A percentile compares a stretch with the other conserved stretches of the same genome.
Conservation (phyloP, 129 eudicot genomes). For the Artemisia argyi region DNA sequence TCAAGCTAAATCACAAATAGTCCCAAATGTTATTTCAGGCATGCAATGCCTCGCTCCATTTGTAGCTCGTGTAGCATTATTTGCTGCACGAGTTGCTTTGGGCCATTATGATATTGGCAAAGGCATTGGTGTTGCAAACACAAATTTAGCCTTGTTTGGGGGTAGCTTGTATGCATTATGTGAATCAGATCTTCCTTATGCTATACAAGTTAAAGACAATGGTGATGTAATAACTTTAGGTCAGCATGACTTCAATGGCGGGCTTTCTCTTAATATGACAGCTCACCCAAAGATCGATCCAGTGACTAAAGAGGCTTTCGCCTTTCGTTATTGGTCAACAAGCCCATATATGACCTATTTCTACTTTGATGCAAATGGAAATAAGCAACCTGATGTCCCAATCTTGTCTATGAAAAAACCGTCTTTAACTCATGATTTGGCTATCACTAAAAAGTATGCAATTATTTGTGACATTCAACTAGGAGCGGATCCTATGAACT, state of each 20-base stretch:
- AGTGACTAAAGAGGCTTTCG: constrained; percentile 5
- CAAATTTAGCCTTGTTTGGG: neutral
- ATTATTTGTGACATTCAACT: constrained; percentile 28
- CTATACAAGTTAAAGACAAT: constrained; percentile 2
- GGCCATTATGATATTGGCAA: neutral
- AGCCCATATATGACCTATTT: constrained; percentile 15
- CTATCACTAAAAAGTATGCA: constrained; percentile 31
- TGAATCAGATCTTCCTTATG: constrained; percentile 22
- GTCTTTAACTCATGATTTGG: constrained; percentile 36
- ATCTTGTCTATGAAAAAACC: constrained; percentile 27
- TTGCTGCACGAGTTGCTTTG: neutral
- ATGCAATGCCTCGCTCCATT: constrained; percentile 3
- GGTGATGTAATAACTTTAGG: constrained; percentile 23
- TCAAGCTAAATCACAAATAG: constrained; percentile 15
- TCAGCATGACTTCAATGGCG: neutral
- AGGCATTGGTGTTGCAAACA: constrained; percentile 23
- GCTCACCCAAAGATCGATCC: constrained; percentile 23
- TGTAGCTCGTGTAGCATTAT: neutral
- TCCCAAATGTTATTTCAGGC: constrained; percentile 46
- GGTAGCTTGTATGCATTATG: neutral
- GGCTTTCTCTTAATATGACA: constrained; percentile 9
- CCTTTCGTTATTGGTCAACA: constrained; percentile 8
- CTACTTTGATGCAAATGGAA: constrained; percentile 10
- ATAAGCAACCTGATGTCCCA: constrained; percentile 22
- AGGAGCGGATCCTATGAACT: constrained; percentile 24